Percentiles rank a stretch among this genome's conserved stretches.
phyloP scores from a whole-genome alignment of 805 yeast species.

The Candida methanosorbosa region DNA sequence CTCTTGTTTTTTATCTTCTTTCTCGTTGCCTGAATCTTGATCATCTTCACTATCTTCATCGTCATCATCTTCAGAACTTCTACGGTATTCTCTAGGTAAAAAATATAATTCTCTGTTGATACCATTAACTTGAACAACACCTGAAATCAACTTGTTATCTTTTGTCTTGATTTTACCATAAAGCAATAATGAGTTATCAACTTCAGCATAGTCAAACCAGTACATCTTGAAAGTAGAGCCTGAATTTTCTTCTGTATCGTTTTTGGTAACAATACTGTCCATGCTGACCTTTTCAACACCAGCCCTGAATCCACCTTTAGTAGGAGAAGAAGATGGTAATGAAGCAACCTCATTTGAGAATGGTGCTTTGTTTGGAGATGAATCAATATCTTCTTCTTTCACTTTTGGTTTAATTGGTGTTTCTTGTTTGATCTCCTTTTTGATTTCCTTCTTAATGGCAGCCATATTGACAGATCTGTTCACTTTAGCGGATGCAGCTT shows the following conservation, averaged over 20 bases:
- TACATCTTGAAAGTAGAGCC: slow-evolving; percentile 49
- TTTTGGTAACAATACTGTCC: slow-evolving; percentile 25
- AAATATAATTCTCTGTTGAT: slow-evolving; percentile 66
- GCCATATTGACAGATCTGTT: slow-evolving; percentile 33
- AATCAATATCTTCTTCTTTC: no score
- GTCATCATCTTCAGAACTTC: slow-evolving; percentile 18
- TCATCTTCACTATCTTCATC: slow-evolving; percentile 29
- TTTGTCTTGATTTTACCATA: slow-evolving; percentile 72
- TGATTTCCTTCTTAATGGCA: slow-evolving; percentile 14
- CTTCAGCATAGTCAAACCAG: slow-evolving; percentile 87
- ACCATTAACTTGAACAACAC: slow-evolving; percentile 67
- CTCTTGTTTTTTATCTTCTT: slow-evolving; percentile 14
- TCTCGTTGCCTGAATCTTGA: slow-evolving; percentile 10
- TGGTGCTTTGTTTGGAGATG: slow-evolving; percentile 16
- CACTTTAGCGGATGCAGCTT: slow-evolving; percentile 33
- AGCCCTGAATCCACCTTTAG: slow-evolving; percentile 4
- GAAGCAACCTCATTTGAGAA: background rate
- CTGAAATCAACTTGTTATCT: slow-evolving; percentile 56
- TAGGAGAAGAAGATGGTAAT: slow-evolving; percentile 14
- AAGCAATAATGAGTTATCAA: slow-evolving; percentile 55
- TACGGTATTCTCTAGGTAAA: slow-evolving; percentile 49
- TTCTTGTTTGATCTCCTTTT: background rate
- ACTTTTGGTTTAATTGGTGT: slow-evolving; percentile 3
- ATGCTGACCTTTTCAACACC: slow-evolving; percentile 25
- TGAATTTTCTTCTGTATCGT: slow-evolving; percentile 22